Evolutionary conservation across 495 filamentous ascomycete genomes (phyloP).

Genomic region (Podospora didyma): DNA sequence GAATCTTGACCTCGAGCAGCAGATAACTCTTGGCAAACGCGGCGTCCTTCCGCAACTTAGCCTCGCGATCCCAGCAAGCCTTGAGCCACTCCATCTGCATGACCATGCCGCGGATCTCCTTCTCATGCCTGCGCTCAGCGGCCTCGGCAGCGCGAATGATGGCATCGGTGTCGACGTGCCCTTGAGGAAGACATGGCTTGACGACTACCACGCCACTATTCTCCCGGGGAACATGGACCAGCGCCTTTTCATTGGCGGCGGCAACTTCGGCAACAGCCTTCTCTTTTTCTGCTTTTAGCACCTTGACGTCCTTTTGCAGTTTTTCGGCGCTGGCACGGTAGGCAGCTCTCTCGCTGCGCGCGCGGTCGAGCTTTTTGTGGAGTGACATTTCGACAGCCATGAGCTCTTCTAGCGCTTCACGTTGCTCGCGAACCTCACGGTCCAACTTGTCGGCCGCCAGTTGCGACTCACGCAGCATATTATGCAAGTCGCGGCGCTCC

Average conservation of each 20-base stretch:
- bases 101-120: slow-evolving; percentile 76
- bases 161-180: slow-evolving; percentile 28
- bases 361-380: slow-evolving; percentile 45
- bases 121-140: slow-evolving; percentile 60
- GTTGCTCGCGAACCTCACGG: slow-evolving; percentile 36
- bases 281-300: slow-evolving; percentile 35
- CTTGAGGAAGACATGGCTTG: slow-evolving; percentile 5
- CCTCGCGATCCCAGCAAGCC: slow-evolving; percentile 72
- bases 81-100: slow-evolving; percentile 89
- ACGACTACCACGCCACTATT: neutral
- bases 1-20: slow-evolving; percentile 75
- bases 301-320: slow-evolving; percentile 37
- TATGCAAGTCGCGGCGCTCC: slow-evolving; percentile 60
- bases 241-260: slow-evolving; percentile 15
- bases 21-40: slow-evolving; percentile 76
- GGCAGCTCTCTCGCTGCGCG: slow-evolving; percentile 38
- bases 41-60: slow-evolving; percentile 69
- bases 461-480: slow-evolving; percentile 66
- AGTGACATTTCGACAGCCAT: slow-evolving; percentile 26
- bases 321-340: slow-evolving; percentile 42
- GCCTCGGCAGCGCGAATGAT: slow-evolving; percentile 49
- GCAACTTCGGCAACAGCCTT: slow-evolving; percentile 24
- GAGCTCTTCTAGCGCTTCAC: slow-evolving; percentile 31
- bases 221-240: slow-evolving; percentile 5
- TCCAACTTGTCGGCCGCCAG: slow-evolving; percentile 45